Conservation (phyloP, 352 stramenopile species). For the Peronosclerospora sorghi region DNA sequence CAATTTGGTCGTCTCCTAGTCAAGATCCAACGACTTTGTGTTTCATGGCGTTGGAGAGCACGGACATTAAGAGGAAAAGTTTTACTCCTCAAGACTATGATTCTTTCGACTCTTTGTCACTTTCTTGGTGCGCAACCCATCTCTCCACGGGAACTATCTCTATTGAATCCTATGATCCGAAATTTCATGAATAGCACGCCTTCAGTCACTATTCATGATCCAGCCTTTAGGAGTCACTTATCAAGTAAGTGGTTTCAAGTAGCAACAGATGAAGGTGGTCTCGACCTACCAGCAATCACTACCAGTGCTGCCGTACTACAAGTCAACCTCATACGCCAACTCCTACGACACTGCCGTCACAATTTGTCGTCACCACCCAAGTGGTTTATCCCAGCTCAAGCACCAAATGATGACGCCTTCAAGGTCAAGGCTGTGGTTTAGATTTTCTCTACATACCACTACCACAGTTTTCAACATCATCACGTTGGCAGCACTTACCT, state of each 20-base stretch:
- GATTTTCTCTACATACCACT: conserved; percentile 6
- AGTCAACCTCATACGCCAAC: conserved; percentile 5
- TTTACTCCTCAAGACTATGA: background rate
- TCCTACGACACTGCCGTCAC: background rate
- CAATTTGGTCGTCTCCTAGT: background rate
- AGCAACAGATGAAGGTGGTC: background rate
- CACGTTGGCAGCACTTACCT: background rate
- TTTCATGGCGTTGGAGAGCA: background rate
- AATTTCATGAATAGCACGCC: background rate
- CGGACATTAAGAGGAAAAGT: background rate
- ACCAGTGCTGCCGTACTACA: background rate
- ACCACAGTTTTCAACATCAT: background rate
- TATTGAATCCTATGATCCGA: background rate
- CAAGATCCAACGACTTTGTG: background rate
- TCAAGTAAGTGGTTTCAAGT: background rate
- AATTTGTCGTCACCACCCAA: background rate
- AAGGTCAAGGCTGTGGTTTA: background rate
- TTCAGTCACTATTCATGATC: background rate
- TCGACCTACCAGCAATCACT: background rate
- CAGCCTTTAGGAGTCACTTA: background rate
- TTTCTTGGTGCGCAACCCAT: background rate
- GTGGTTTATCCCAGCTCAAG: conserved; percentile 2
- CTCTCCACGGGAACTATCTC: background rate
- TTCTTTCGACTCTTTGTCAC: background rate
- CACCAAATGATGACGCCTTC: background rate